Evolutionary conservation across 2,329 filamentous ascomycete genomes (phyloP), one percentile per base, ranked within the genome.

Genomic region (Pochonia chlamydosporia): DNA sequence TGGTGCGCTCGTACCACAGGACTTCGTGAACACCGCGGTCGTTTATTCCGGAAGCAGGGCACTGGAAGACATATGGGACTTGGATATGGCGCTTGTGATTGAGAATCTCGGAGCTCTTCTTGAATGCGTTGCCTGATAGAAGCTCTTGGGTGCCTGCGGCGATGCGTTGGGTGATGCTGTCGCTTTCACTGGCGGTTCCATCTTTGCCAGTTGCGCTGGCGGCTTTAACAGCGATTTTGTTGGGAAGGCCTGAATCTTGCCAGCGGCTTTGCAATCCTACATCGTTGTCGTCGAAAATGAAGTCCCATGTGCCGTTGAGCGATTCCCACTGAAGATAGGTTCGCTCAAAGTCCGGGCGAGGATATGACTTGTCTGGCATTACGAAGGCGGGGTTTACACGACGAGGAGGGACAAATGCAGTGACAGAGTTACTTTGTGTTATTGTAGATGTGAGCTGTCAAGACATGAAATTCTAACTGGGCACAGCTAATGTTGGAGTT

Each of bases 21-120:
- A 85, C 77, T 60, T 85, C 81, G 57, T 86, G 83, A 3, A 80
- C 79, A 43, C 75, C 78, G 46, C 74, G 74, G 28, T 83, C 75
- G 50, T 77, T 71, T 53, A 85, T 78, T 2, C 81, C 80, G 0
- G 81, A 85, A 0, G 81, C 81, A 0, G 75, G 75, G 5, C 76
- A 74, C 59, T 86, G 83, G 56, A 84, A 86, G 2, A 79, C 81
- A 53, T 77, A 87, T 0, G 82, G 82, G 0, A 86, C 81, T 30
- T 73, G 68, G 51, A 86, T 85, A 9, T 71, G 67, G 23, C 70
- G 69, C 57, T 76, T 79, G 11, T 61, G 55, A 49, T 75, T 63
- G 16, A 46, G 21, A 11, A 63, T 64, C 1, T 55, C 52, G 11
- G 59, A 51, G 1, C 54, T 55, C 11, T 56, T 57, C 1, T 57